Base-by-base conservation (phyloP, 257 asterid genomes). In the Euphrasia confusa region DNA sequence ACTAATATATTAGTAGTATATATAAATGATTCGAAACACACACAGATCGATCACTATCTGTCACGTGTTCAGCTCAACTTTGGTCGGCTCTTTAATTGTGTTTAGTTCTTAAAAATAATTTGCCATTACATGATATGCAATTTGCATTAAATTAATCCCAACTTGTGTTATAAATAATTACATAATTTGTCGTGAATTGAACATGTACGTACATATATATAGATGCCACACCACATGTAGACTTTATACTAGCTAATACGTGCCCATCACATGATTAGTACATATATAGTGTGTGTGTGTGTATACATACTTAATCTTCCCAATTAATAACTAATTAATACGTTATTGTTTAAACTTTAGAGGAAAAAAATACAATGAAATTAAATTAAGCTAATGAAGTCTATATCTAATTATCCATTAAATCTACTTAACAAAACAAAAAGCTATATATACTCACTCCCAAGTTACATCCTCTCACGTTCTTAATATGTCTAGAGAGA, bases 61-160 rank as follows among this genome's bases (percentile, higher is more conserved):
- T 53, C 58, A 53, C 58, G 35, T 53, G 58, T 21, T 53, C 4
- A 3, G 15, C 58, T 53, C 58, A 18, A 53, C 58, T 53, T 53
- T 53, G 58, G 58, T 53, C 58, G 58, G 58, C 58, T 45, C 52
- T 53, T 53, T 53, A 53, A 53, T 24, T 24, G 58, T 24, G 27
- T 53, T 53, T 18, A 18, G 30, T 5, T 4, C 58, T 24, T 53
- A 7, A 47, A 18, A 18, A 8, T 21, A 53, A 53, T 53, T 53
- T 10, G 14, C 58, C 32, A 53, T 49, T 50, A 50, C 56, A 15
- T 21, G 24, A 21, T 12, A 50, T 18, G 32, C 32, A 18, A 49
- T 52, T 53, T 53, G 58, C 33, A 53, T 53, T 53, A 18, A 53
- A 7, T 53, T 18, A 50, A 53, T 53, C 33, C 10, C 58, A 18